Evolutionary conservation across 2,329 filamentous ascomycete species (phyloP), one percentile per base, ranked within the genome.

Genomic region (Pestalotiopsis sp.): DNA sequence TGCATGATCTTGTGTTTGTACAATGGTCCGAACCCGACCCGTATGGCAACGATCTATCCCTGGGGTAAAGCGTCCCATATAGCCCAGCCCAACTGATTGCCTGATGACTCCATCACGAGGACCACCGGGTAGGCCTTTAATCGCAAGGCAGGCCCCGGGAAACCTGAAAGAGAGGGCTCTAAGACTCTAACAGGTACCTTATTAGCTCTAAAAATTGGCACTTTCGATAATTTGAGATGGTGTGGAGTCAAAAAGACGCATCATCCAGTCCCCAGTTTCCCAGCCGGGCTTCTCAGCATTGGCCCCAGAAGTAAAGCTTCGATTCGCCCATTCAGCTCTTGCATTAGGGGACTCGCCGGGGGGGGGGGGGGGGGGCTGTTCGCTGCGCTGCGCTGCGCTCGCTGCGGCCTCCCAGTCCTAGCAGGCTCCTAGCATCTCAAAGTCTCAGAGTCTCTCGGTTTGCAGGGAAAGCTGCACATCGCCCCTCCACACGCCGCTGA

Each of bases 401-500:
- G 57, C 57, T 14, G 23, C 57, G 13, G 11, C 6, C 11, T n/a
- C 57, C 23, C 14, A 52, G 17, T 52, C 45, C 45, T n/a, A 49
- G 13, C 45, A 17, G n/a, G 45, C 13, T 49, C 45, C 27, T 7
- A 31, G 27, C 27, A 31, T 2, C 27, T n/a, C 45, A 52, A 17
- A n/a, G 45, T 59, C 27, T 59, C 57, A 13, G 23, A 14, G 57
- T n/a, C 23, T 59, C 27, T 7, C 57, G 56, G 57, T 23, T 59
- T 23, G n/a, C 57, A 36, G 25, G 57, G 13, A 36, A 59, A 59
- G 27, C 23, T 25, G 23, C 57, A 27, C 23, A 59, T 36, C 20
- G 27, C 57, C 57, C 61, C 61, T 64, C 61, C 61, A 64, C 61
- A 64, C 61, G 61, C 61, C 25, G 61, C 61, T 64, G 61, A 64